phyloP scores from a whole-genome alignment of 257 asterid genomes.

The Solanum microdontum region DNA sequence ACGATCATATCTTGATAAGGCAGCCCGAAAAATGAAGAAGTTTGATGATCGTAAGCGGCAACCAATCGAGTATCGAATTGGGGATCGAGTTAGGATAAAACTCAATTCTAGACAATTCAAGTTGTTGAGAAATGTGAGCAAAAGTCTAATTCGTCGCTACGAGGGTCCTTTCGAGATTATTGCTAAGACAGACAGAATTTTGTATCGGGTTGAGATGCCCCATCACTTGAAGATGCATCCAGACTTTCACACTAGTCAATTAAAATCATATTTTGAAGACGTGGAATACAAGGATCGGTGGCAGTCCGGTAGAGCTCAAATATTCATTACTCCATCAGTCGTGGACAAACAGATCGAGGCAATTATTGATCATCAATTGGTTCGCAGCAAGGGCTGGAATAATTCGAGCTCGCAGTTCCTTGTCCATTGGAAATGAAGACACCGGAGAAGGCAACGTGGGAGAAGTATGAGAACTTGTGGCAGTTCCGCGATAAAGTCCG shows the following conservation, averaged over 20 bases:
- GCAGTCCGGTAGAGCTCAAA: background rate
- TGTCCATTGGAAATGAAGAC: background rate
- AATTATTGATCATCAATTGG: background rate
- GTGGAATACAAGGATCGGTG: too few relatives aligned
- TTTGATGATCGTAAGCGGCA: too few relatives aligned
- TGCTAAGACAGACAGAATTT: too few relatives aligned
- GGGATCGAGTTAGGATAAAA: too few relatives aligned
- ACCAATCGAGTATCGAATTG: too few relatives aligned
- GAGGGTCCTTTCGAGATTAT: background rate
- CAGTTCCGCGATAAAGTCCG: too few relatives aligned
- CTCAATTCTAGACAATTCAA: background rate
- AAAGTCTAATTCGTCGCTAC: background rate
- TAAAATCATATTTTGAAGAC: background rate
- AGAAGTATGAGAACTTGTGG: too few relatives aligned
- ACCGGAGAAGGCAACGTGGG: too few relatives aligned
- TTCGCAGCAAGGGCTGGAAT: background rate
- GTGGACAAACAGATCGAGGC: background rate
- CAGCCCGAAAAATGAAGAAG: too few relatives aligned
- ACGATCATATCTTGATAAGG: too few relatives aligned
- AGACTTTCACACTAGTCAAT: background rate
- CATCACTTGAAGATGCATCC: too few relatives aligned
- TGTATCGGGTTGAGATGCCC: background rate
- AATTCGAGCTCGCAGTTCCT: background rate
- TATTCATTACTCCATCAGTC: background rate
- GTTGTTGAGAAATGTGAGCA: too few relatives aligned